Evolutionary conservation across 1,284 basidiomycete genomes (phyloP), one percentile per base, ranked within the genome.

Genomic region (Moesziomyces aphidis): DNA sequence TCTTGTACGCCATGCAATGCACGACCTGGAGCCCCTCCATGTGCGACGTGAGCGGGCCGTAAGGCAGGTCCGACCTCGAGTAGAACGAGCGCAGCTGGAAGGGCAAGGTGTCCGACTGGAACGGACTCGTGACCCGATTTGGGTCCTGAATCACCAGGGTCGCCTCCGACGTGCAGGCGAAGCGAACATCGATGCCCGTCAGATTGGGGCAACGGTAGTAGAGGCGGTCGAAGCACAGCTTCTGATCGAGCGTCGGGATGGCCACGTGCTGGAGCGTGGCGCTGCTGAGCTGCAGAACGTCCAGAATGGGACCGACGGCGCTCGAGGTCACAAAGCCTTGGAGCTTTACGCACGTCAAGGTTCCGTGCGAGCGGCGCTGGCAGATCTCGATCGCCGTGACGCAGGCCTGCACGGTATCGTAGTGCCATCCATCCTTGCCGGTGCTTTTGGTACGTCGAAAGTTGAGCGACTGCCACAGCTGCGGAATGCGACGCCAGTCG

Each of bases 401-500:
- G 26, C 61, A 62, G 4, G 54, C 45, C 15, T 55, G 54, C 21
- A 62, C 43, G 4, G 54, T 62, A 23, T 62, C 61, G 21, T 49
- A 43, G 39, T 56, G 53, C 61, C 61, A 62, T 43, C 61, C 61
- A 0, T 39, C 26, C 10, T 3, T 1, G 6, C n/a, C 19, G 26
- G 10, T 45, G 24, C 42, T 6, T 24, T 56, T 62, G 44, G 52
- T 13, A 23, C 61, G 61, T 2, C 8, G 26, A 8, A 62, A 62
- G 9, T 50, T 55, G 54, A 62, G 54, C 44, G 47, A 50, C 22
- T 31, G 54, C 61, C 61, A 62, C 3, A 62, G 53, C 31, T 62
- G 28, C 17, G 61, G 54, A 34, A 62, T 56, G 44, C 50, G 31
- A 42, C 61, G 26, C 44, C 47, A 56, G 7, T 56, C 49, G 34